These are phyloP conservation scores for Dioszegia aurantiaca DNA, from an alignment of 768 basidiomycete genomes.

Conservation along the genomic window DNA sequence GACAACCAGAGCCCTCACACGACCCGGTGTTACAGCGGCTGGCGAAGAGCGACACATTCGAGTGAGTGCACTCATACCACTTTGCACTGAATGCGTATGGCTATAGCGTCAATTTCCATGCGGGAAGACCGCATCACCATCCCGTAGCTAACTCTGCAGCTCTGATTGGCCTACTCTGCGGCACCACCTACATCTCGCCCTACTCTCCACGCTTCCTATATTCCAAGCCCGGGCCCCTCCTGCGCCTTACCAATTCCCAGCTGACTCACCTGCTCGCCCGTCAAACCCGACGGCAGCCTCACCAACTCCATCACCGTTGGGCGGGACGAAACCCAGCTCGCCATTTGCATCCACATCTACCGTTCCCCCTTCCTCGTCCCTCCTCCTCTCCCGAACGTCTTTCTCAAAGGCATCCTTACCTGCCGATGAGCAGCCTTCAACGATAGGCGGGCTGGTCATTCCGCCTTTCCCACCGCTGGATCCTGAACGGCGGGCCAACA, in stretches of 20 bases:
- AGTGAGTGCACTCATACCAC: constrained; percentile 23
- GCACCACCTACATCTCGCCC: constrained; percentile 29
- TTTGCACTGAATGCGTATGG: no score
- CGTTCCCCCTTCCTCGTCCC: constrained; percentile 10
- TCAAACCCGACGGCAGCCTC: neutral
- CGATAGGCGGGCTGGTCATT: constrained; percentile 46
- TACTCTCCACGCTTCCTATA: constrained; percentile 22
- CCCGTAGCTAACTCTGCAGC: constrained; percentile 17
- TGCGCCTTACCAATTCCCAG: neutral
- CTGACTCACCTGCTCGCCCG: neutral
- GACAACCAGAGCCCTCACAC: constrained; percentile 8
- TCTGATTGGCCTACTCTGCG: constrained; percentile 41
- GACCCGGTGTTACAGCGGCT: constrained; percentile 31
- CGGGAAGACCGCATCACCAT: neutral
- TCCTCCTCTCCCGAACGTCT: neutral
- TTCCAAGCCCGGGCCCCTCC: constrained; percentile 25
- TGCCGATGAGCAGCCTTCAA: constrained; percentile 32
- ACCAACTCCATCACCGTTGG: constrained; percentile 5
- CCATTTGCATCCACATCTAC: constrained; percentile 1
- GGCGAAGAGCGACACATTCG: constrained; percentile 33
- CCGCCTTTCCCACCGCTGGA: constrained; percentile 48
- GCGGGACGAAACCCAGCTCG: neutral
- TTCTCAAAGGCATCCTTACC: neutral
- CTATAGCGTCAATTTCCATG: neutral
- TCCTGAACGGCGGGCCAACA: constrained; percentile 21